phyloP scores from a whole-genome alignment of 192 early-diverging fungal species.

The Coemansia sp. region DNA sequence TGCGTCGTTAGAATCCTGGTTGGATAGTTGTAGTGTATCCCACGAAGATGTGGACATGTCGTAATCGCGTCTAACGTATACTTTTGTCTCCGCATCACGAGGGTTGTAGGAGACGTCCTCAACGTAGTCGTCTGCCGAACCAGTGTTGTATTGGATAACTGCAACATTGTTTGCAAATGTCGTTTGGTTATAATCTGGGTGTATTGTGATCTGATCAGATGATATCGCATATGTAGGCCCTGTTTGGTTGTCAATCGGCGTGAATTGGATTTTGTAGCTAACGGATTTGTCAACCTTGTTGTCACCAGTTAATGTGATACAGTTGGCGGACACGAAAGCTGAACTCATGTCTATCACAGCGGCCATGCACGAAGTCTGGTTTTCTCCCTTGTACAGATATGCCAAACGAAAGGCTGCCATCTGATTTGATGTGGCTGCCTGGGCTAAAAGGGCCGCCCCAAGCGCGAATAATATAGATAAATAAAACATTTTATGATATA shows the following conservation, averaged over 20 bases:
- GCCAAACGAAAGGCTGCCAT: too few relatives aligned
- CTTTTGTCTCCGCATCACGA: background rate
- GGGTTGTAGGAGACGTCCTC: background rate
- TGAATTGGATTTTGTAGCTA: constrained; percentile 15
- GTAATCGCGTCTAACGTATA: background rate
- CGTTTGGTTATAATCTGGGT: constrained; percentile 14
- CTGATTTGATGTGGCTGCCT: too few relatives aligned
- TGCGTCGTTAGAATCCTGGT: background rate
- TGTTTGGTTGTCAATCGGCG: background rate
- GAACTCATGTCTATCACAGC: too few relatives aligned
- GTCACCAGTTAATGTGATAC: constrained; percentile 9
- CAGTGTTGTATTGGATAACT: background rate
- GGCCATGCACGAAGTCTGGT: too few relatives aligned
- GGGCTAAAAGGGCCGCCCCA: too few relatives aligned
- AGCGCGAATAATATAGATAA: too few relatives aligned
- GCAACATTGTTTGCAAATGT: constrained; percentile 34
- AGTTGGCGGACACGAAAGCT: constrained; percentile 40
- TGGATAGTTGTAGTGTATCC: background rate
- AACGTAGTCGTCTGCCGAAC: background rate
- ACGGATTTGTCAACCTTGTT: constrained; percentile 15
- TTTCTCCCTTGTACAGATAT: too few relatives aligned
- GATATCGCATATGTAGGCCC: background rate
- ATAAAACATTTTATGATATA: too few relatives aligned
- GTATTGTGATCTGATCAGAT: constrained; percentile 1
- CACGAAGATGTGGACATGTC: background rate